Base-by-base conservation (phyloP, 2,329 filamentous ascomycete species). In the Aspergillus aculeatinus region DNA sequence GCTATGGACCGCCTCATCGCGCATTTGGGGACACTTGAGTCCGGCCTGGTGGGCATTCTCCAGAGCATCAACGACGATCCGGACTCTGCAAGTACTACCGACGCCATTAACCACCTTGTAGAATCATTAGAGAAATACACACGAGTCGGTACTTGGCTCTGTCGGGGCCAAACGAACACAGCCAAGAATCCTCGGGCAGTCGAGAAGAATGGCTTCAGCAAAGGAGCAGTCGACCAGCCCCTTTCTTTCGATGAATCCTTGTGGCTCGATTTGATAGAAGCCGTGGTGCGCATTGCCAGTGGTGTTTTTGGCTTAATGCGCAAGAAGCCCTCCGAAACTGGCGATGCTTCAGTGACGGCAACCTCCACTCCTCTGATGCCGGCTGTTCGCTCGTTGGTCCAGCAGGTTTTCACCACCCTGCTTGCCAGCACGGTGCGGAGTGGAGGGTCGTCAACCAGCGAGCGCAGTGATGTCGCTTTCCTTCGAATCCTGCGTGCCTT, bases 81-180 rank as follows among this genome's bases (percentile, higher is more conserved):
- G 1, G 83, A 89, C 58, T 78, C 82, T 1, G 76, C 79, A 1
- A 83, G 82, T 51, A 82, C 88, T 2, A 84, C 87, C 60, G 85
- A 89, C 63, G 85, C 89, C 0, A 86, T 89, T 0, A 85, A 89
- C 58, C 89, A 93, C 59, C 81, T 96, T 1, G 81, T 96, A 4
- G 85, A 87, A 59, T 87, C 89, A 0, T 79, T 99, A 19, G 88
- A 96, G 62, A 97, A 96, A 73, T 98, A 96, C 76, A 87, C 89
- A 1, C 89, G 92, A 64, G 91, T 99, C 1, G 95, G 96, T 14
- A 94, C 96, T 54, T 99, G 95, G 95, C 81, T 99, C 12, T 98
- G 95, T 68, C 91, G 96, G 75, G 87, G 89, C 1, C 92, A 96
- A 72, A 91, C 86, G 52, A 90, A 89, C 69, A 84, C 83, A 5